Base-by-base conservation (phyloP, 495 filamentous ascomycete species). In the Xylaria telfairii region DNA sequence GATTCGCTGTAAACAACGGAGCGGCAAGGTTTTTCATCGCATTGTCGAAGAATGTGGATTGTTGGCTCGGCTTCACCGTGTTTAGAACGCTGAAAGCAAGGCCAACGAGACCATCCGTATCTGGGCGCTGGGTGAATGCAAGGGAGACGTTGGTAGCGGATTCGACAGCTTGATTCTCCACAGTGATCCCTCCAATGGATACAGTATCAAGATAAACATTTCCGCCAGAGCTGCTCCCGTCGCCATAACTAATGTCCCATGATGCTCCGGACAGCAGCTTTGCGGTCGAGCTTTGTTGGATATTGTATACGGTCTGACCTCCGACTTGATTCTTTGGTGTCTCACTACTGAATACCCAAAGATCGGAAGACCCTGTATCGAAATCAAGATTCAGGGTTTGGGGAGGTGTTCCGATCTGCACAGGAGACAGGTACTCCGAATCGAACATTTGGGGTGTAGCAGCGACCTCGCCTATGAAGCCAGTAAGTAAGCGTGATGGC, bases 141-240 rank as follows among this genome's bases (percentile, higher is more conserved):
- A 75, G 17, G 59, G 91, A 93, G 75, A 96, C 88, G 8, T 79
- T 77, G 10, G 81, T 82, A 30, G 93, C 93, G 32, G 90, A 87
- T 79, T 93, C 92, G 56, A 96, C 87, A 61, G 91, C 92, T 80
- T 95, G 92, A 24, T 80, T 80, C 10, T 80, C 80, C 13, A 92
- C 91, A 19, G 85, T 89, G 66, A 93, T 84, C 51, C 86, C 87
- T 44, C 92, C 93, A 54, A 95, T 86, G n/a, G 82, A 88, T 61
- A 96, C 93, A n/a, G 82, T 89, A 78, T 95, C 93, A 59, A 84
- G 80, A 83, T 91, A 94, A 56, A 96, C 92, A 63, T 87, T 85
- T 57, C 93, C 93, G 67, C 81, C 82, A 44, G 92, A 92, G 69
- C 81, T 83, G 76, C 89, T 92, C 39, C 87, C 88, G 74, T 96